Evolutionary conservation across 2,329 filamentous ascomycete genomes (phyloP).

Genomic region (Colletotrichum sp.): DNA sequence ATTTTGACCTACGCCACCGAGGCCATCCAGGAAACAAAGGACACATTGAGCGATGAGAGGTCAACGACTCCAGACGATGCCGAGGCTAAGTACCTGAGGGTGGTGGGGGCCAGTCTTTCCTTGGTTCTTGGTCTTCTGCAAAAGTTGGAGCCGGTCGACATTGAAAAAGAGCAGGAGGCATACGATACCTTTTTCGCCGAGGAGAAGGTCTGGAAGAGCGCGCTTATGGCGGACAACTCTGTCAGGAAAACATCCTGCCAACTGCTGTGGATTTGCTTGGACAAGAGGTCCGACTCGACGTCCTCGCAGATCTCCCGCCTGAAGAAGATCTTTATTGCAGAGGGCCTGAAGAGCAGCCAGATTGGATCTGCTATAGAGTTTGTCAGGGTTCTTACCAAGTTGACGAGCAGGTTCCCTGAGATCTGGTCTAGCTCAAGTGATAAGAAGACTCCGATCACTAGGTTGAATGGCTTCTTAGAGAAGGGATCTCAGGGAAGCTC

Average conservation of each 20-base stretch:
- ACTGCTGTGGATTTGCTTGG: conserved; percentile 54
- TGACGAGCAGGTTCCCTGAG: conserved; percentile 70
- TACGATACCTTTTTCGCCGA: conserved; percentile 73
- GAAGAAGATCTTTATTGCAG: conserved; percentile 68
- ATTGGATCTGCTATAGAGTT: conserved; percentile 76
- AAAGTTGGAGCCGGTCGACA: conserved; percentile 53
- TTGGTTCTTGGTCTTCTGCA: conserved; percentile 60
- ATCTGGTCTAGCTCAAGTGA: conserved; percentile 72
- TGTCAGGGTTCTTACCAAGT: conserved; percentile 66
- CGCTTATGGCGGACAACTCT: conserved; percentile 64
- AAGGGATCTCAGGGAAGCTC: conserved; percentile 84
- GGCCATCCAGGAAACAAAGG: conserved; percentile 79
- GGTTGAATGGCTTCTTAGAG: conserved; percentile 76
- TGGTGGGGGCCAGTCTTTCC: conserved; percentile 62
- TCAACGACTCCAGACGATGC: conserved; percentile 85
- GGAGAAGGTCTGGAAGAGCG: conserved; percentile 69
- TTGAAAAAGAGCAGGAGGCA: conserved; percentile 62
- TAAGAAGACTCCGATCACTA: conserved; percentile 58
- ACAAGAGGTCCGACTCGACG: conserved; percentile 50
- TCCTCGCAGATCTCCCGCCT: conserved; percentile 56
- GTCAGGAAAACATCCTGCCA: conserved; percentile 59
- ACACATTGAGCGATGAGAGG: conserved; percentile 88
- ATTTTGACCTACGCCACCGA: conserved; percentile 84
- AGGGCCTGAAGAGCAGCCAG: conserved; percentile 77
- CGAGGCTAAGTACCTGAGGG: conserved; percentile 82